Conservation (phyloP, 2,329 filamentous ascomycete species). For the Orbilia javanica region DNA sequence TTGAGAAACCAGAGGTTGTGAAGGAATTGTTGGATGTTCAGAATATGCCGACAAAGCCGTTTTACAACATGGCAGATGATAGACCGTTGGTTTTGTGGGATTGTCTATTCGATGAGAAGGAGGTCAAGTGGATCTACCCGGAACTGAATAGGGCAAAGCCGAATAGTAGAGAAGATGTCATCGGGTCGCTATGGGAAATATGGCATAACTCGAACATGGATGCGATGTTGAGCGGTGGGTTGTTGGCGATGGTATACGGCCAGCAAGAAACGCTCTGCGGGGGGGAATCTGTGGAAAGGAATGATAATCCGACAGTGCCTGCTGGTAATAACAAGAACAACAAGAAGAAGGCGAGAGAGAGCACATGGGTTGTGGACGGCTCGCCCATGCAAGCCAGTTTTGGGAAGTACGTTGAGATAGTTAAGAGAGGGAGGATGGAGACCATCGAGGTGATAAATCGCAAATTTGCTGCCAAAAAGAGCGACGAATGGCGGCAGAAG, state of each 20-base stretch:
- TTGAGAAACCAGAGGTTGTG: slow-evolving; percentile 81
- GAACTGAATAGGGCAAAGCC: slow-evolving; percentile 73
- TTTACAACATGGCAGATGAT: slow-evolving; percentile 91
- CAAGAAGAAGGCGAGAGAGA: slow-evolving; percentile 43
- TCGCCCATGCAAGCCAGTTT: slow-evolving; percentile 70
- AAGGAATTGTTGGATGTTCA: slow-evolving; percentile 79
- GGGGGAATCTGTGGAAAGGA: slow-evolving; percentile 60
- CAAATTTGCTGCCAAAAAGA: slow-evolving; percentile 70
- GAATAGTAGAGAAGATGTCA: slow-evolving; percentile 72
- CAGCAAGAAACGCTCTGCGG: slow-evolving; percentile 63
- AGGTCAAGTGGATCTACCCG: slow-evolving; percentile 81
- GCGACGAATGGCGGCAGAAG: slow-evolving; percentile 65
- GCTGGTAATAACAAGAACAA: neutral
- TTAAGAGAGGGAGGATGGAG: slow-evolving; percentile 72
- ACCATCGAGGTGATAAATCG: slow-evolving; percentile 74
- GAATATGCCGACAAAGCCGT: slow-evolving; percentile 80
- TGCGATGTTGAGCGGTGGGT: slow-evolving; percentile 80
- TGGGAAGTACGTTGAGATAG: slow-evolving; percentile 72
- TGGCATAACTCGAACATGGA: slow-evolving; percentile 92
- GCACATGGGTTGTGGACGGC: slow-evolving; percentile 70
- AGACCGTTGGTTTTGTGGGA: slow-evolving; percentile 94
- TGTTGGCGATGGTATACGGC: slow-evolving; percentile 74
- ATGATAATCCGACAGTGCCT: slow-evolving; percentile 36
- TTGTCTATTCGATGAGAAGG: slow-evolving; percentile 81
- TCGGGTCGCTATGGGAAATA: slow-evolving; percentile 81